Evolutionary conservation across 2,329 filamentous ascomycete genomes (phyloP).

Genomic region (Scedosporium aurantiacum): DNA sequence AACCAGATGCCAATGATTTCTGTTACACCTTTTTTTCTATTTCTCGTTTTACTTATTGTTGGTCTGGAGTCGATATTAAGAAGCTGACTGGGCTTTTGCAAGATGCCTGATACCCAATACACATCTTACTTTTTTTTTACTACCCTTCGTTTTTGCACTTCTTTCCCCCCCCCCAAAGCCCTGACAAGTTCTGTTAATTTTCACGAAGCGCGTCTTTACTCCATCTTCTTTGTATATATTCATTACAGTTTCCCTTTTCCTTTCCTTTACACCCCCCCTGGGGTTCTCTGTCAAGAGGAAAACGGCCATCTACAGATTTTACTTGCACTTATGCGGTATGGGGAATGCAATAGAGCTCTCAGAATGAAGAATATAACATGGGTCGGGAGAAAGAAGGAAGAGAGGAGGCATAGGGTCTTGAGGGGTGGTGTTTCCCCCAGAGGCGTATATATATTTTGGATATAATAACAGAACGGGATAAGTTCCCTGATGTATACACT

Average conservation of each 20-base stretch:
- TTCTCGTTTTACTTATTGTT: constrained; percentile 10
- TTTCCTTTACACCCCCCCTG: background rate
- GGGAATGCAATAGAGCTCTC: background rate
- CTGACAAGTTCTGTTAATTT: background rate
- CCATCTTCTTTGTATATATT: constrained; percentile 1
- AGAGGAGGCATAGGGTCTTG: background rate
- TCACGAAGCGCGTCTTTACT: background rate
- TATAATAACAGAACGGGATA: background rate
- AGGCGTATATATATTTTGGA: background rate
- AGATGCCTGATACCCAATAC: background rate
- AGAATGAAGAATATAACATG: background rate
- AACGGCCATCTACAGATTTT: background rate
- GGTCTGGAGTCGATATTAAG: background rate
- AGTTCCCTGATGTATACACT: background rate
- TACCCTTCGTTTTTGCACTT: background rate
- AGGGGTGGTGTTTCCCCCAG: background rate
- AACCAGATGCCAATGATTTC: background rate
- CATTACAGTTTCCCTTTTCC: background rate
- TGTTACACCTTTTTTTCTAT: constrained; percentile 10
- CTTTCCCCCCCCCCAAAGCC: background rate
- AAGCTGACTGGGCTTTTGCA: background rate
- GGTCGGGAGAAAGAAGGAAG: background rate
- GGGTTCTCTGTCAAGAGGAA: background rate
- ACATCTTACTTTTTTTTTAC: background rate
- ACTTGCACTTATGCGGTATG: background rate